Evolutionary conservation across 805 yeast species (phyloP).

Genomic region (Tetrapisispora arboricola): DNA sequence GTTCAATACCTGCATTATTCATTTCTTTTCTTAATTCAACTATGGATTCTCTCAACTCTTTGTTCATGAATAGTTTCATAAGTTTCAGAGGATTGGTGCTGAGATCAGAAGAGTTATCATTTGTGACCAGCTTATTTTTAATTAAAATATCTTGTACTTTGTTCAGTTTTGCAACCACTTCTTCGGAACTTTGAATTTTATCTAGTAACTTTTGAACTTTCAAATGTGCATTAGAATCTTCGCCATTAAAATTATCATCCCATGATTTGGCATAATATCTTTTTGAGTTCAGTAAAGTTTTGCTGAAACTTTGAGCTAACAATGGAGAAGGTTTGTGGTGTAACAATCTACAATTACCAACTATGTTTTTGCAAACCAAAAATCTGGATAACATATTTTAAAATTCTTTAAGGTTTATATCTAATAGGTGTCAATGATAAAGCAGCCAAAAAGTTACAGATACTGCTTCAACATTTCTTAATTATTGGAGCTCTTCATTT

Average conservation of each 20-base stretch:
- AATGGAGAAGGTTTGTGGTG: not conserved
- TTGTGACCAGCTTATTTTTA: slow-evolving; percentile 12
- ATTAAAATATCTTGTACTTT: slow-evolving; percentile 15
- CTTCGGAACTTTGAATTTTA: slow-evolving; percentile 16
- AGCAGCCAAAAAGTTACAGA: too few species aligned
- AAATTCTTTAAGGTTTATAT: too few species aligned
- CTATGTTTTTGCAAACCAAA: not conserved
- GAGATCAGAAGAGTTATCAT: slow-evolving; percentile 12
- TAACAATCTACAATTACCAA: not conserved
- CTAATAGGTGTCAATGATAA: too few species aligned
- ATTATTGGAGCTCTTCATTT: too few species aligned
- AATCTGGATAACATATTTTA: not conserved
- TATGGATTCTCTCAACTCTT: slow-evolving; percentile 20
- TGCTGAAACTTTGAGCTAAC: not conserved
- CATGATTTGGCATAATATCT: slow-evolving; percentile 21
- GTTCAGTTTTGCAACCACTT: slow-evolving; percentile 14
- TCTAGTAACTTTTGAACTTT: slow-evolving; percentile 20
- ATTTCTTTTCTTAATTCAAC: slow-evolving; percentile 17
- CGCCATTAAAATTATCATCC: slow-evolving; percentile 17
- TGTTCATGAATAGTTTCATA: slow-evolving; percentile 21
- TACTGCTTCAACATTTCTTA: too few species aligned
- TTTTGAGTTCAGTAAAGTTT: not conserved
- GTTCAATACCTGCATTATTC: slow-evolving; percentile 19
- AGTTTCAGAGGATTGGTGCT: slow-evolving; percentile 6
- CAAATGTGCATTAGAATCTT: slow-evolving; percentile 19